Base-by-base conservation (phyloP, 2,329 filamentous ascomycete genomes). In the Monilinia vaccinii-corymbosi region DNA sequence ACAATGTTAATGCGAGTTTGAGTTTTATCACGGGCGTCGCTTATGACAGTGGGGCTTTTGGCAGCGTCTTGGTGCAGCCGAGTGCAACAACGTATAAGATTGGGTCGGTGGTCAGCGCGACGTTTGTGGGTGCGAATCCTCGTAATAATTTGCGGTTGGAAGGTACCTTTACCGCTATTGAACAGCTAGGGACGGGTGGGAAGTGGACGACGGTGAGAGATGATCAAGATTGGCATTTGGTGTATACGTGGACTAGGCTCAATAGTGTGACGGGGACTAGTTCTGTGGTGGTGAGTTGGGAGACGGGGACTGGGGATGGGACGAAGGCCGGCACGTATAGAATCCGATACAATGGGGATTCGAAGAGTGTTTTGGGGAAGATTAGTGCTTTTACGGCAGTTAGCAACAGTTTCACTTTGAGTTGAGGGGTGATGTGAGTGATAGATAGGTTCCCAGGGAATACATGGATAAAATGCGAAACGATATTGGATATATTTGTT, bases 111-210 rank as follows among this genome's bases (percentile, higher is more conserved):
- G 83, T 92, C 47, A 80, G 76, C 23, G 86, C 80, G 0, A 84
- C 79, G 0, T 97, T 97, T 72, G 83, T 92, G 2, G 92, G 86
- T 16, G 91, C 92, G 0, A 96, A 96, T 69, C 93, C 92, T 16
- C 81, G 93, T 28, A 97, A 97, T 72, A 89, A 96, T 66, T 81
- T 96, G 34, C 81, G 85, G 0, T 82, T 89, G 1, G 91, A 89
- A 68, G 80, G 78, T 2, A 96, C 91, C 0, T 97, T 84, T 72
- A 85, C 87, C 0, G 82, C 87, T 0, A 81, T 97, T 0, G 91
- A 97, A 76, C 77, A 77, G 68, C 31, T 66, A 7, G 61, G 81
- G 49, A 10, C 13, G 2, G 71, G 78, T 34, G 66, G 67, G 42
- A 69, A 59, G 0, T 96, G 91, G 92, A 75, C 73, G 13, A 78